Evolutionary conservation across 306 rosid species (phyloP).

Genomic region (Fagus sylvatica): DNA sequence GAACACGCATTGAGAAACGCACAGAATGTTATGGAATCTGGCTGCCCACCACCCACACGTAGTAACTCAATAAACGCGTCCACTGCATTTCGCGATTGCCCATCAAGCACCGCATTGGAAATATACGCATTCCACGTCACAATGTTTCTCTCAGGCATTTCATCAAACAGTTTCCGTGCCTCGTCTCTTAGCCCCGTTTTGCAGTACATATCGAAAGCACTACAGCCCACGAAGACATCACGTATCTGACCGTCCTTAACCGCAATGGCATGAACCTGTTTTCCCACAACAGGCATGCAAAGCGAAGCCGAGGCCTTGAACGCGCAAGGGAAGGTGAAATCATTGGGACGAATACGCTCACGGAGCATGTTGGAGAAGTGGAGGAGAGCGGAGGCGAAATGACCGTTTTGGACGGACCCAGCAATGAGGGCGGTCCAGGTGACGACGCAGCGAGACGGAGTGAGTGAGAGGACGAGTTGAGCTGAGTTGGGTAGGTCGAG

Average conservation of each 20-base stretch:
- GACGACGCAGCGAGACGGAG: slow-evolving; percentile 65
- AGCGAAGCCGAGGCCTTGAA: slow-evolving; percentile 68
- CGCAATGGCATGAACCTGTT: slow-evolving; percentile 70
- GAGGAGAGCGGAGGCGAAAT: slow-evolving; percentile 44
- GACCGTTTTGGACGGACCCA: slow-evolving; percentile 70
- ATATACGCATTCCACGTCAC: slow-evolving; percentile 86
- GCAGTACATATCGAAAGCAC: slow-evolving; percentile 80
- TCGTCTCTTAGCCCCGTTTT: slow-evolving; percentile 56
- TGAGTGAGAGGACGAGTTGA: slow-evolving; percentile 55
- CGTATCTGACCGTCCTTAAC: slow-evolving; percentile 56
- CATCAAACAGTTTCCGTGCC: slow-evolving; percentile 64
- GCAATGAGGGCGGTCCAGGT: slow-evolving; percentile 89
- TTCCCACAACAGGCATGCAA: slow-evolving; percentile 51
- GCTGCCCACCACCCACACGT: slow-evolving; percentile 51
- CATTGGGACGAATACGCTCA: slow-evolving; percentile 61
- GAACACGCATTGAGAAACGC: slow-evolving; percentile 84
- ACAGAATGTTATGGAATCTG: slow-evolving; percentile 67
- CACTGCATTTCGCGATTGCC: slow-evolving; percentile 43
- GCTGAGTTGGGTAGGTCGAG: slow-evolving; percentile 69
- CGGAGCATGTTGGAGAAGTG: slow-evolving; percentile 68
- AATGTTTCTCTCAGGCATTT: slow-evolving; percentile 71
- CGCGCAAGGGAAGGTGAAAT: slow-evolving; percentile 80
- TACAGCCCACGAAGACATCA: slow-evolving; percentile 81
- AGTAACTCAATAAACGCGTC: slow-evolving; percentile 56
- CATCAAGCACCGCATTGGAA: slow-evolving; percentile 67